Evolutionary conservation across 2,329 filamentous ascomycete species (phyloP).

Genomic region (Colletotrichum sp.): DNA sequence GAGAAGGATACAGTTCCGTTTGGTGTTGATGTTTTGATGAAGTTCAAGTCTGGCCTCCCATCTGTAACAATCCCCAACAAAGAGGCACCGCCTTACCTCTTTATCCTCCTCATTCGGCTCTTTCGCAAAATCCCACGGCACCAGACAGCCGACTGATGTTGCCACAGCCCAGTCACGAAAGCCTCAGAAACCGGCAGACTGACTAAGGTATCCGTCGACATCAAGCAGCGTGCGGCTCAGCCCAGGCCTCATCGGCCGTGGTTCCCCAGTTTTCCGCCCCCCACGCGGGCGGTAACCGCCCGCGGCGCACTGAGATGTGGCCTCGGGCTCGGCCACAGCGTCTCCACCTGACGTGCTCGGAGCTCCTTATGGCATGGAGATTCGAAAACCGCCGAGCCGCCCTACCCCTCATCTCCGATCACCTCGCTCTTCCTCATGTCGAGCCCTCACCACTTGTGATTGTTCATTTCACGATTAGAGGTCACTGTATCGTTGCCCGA

Average conservation of each 20-base stretch:
- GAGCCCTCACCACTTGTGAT: neutral
- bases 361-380: conserved; percentile 1
- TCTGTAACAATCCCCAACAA: neutral
- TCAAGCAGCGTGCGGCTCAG: neutral
- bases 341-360: conserved; percentile 15
- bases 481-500: conserved; percentile 23
- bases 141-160: neutral
- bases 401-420: conserved; percentile 9
- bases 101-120: neutral
- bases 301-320: neutral
- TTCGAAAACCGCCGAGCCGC: conserved; percentile 6
- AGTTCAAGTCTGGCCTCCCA: neutral
- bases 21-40: neutral
- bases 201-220: neutral
- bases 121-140: neutral
- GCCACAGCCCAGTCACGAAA: neutral
- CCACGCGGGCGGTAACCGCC: neutral
- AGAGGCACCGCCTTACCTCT: neutral
- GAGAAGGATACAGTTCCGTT: fast-evolving
- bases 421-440: neutral
- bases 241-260: neutral
- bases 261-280: neutral
- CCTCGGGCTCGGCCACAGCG: neutral
- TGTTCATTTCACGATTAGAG: neutral
- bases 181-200: neutral